Percentiles rank a stretch among this genome's conserved stretches.
Conservation (phyloP, 345 rosid species). For the Fremontodendron californicum region DNA sequence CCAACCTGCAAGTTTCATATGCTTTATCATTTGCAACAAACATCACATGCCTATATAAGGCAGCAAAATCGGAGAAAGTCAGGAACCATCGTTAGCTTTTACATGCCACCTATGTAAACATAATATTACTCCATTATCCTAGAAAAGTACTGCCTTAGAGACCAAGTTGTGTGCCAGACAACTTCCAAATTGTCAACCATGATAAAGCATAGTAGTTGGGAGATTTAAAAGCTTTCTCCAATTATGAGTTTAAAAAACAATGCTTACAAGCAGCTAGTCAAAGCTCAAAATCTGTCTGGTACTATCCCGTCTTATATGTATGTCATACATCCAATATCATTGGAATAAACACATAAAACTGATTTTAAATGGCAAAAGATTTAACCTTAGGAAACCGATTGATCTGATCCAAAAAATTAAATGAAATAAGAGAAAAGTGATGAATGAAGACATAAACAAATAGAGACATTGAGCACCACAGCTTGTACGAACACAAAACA, state of each 20-base stretch:
- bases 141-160: neutral
- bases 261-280: neutral
- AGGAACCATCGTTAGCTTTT: neutral
- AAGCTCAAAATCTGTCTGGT: neutral
- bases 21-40: no score
- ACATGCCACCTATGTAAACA: neutral
- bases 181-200: neutral
- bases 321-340: neutral
- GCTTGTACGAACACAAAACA: no score
- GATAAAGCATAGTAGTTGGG: neutral
- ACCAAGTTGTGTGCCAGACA: neutral
- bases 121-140: neutral
- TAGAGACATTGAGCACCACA: neutral
- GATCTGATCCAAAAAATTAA: no score
- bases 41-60: neutral
- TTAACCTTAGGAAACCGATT: slow-evolving; percentile 58
- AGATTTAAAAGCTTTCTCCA: neutral
- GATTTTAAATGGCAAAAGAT: slow-evolving; percentile 7
- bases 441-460: neutral
- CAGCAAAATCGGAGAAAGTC: no score
- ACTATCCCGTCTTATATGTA: neutral
- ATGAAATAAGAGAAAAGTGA: neutral
- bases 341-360: neutral
- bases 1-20: no score
- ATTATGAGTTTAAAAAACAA: neutral